A percentile compares a stretch with the other conserved stretches of the same genome.
Evolutionary conservation across 75 land plant genomes (phyloP).

Genomic region (Picea glauca): DNA sequence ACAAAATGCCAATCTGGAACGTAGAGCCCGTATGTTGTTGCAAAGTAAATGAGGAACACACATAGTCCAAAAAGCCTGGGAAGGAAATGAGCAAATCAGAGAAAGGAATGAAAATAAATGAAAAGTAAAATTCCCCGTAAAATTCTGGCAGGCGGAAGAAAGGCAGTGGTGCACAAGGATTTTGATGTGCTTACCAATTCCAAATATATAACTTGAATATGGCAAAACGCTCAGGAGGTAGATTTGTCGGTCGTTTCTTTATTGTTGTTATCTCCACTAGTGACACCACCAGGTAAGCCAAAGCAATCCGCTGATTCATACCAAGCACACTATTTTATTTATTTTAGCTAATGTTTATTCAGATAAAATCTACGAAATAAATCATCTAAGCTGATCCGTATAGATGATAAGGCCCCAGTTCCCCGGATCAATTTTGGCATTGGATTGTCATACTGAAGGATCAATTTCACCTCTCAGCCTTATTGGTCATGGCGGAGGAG

Average conservation of each 20-base stretch:
- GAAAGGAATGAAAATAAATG: neutral
- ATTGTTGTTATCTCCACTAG: conserved; percentile 51
- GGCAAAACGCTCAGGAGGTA: conserved; percentile 24
- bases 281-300: conserved; percentile 60
- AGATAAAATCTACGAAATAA: neutral
- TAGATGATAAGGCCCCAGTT: neutral
- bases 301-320: conserved; percentile 60
- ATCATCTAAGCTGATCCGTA: neutral
- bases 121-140: neutral
- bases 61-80: conserved; percentile 33
- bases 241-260: conserved; percentile 23
- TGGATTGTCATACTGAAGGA: neutral
- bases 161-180: neutral
- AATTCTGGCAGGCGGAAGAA: neutral
- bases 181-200: conserved; percentile 45
- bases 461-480: neutral
- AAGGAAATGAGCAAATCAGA: neutral
- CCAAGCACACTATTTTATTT: neutral
- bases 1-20: conserved; percentile 76
- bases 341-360: neutral
- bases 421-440: neutral
- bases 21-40: conserved; percentile 41
- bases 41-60: conserved; percentile 44
- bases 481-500: neutral
- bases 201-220: conserved; percentile 46